Evolutionary conservation across 2,329 filamentous ascomycete species (phyloP), one percentile per base, ranked within the genome.

Genomic region (Fusarium sp.): DNA sequence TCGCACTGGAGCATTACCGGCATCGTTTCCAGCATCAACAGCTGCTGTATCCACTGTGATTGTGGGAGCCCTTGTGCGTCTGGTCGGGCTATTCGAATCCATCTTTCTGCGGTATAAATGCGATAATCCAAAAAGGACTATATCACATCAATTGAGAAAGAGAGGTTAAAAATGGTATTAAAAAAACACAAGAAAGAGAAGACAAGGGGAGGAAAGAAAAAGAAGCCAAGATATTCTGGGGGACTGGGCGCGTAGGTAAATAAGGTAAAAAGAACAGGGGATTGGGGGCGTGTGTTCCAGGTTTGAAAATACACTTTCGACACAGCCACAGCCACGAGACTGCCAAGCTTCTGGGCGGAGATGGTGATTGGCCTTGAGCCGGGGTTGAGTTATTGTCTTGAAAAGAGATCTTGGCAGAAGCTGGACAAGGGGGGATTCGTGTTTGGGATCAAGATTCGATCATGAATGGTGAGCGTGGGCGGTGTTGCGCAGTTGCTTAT

Each of bases 1-100:
- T 67, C 62, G 57, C 67, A 69, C 65, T 69, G 66, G 66, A 58
- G 57, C 42, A 52, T 67, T 69, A 69, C 67, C 67, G 44, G 67
- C 26, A 32, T 67, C 54, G 43, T 67, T 60, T 56, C 34, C 34
- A 36, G 53, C 7, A 21, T 69, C 67, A 23, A 69, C 54, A 28
- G 67, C 67, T 30, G 67, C 67, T 38, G 63, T 69, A 15, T 69
- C 67, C 24, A 69, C 67, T 1, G 67, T 69, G 45, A 69, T 69
- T 46, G 67, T 69, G 15, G 67, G 67, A 32, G 67, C 67, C 32
- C 67, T 52, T 14, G 63, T 46, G 36, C 67, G 63, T 60, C 52
- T 55, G 7, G 44, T 26, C 30, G 60, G 44, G 17, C 23, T 32
- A 38, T 48, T 52, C 23, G 67, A 67, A 42, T 69, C 67, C 66